Conservation (phyloP, 306 rosid genomes). For the Vigna trinervia region DNA sequence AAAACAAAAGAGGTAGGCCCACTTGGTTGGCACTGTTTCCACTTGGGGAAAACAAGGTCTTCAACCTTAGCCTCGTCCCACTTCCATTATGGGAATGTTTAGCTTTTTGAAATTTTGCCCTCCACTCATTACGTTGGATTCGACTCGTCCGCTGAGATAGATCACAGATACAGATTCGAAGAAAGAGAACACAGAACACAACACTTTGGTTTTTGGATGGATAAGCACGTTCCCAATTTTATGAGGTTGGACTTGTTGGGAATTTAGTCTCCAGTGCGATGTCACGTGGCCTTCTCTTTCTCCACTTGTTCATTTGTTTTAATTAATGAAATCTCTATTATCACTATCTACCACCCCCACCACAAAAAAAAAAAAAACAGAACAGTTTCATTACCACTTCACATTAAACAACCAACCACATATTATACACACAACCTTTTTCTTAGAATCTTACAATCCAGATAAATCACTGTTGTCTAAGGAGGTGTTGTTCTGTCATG, state of each 20-base stretch:
- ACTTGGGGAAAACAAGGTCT: constrained; percentile 54
- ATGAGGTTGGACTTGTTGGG: constrained; percentile 39
- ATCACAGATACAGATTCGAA: too few relatives aligned
- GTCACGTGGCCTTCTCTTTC: constrained; percentile 45
- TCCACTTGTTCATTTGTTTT: background rate
- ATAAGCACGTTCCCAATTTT: constrained; percentile 20
- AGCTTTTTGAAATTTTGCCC: constrained; percentile 35
- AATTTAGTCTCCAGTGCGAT: constrained; percentile 41
- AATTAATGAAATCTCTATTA: background rate
- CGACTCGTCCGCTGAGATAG: too few relatives aligned
- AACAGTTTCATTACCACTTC: too few relatives aligned
- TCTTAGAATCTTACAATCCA: too few relatives aligned
- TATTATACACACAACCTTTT: too few relatives aligned
- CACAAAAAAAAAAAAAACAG: too few relatives aligned
- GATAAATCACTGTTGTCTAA: too few relatives aligned
- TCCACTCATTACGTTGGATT: constrained; percentile 24
- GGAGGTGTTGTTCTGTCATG: too few relatives aligned
- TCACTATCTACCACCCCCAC: background rate
- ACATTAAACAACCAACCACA: too few relatives aligned
- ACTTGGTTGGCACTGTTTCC: constrained; percentile 56
- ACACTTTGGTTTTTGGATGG: background rate
- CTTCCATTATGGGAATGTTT: constrained; percentile 74
- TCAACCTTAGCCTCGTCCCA: constrained; percentile 67
- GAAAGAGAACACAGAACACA: too few relatives aligned
- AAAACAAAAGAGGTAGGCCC: constrained; percentile 54